Evolutionary conservation across 192 early-diverging fungal species (phyloP).

Genomic region (Backusella psychrophila): DNA sequence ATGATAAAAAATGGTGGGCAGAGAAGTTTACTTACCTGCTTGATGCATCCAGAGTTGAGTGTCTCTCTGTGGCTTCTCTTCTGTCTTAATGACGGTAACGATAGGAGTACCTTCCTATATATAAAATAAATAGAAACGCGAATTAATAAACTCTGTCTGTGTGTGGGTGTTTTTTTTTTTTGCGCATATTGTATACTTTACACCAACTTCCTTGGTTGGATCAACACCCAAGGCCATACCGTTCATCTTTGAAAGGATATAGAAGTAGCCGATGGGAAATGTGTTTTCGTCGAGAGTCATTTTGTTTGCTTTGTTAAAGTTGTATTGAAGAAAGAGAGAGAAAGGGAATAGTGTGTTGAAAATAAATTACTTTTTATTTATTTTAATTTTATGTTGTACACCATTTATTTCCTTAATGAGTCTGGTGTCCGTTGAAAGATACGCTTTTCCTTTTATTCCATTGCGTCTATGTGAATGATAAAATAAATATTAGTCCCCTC

Average conservation of each 20-base stretch:
- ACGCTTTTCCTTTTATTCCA: neutral
- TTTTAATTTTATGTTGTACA: neutral
- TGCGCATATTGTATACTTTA: neutral
- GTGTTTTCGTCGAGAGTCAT: constrained; percentile 6
- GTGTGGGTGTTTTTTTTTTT: neutral
- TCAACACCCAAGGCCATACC: constrained; percentile 22
- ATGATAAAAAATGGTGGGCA: neutral
- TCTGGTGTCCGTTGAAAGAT: neutral
- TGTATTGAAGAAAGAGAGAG: neutral
- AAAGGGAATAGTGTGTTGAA: neutral
- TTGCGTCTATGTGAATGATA: neutral
- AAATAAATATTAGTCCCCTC: neutral
- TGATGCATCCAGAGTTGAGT: constrained; percentile 25
- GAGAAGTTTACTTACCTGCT: constrained; percentile 1
- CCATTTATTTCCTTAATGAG: neutral
- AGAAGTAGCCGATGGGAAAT: constrained; percentile 26
- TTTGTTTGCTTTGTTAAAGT: neutral
- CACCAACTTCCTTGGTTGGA: neutral
- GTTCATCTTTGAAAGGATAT: constrained; percentile 20
- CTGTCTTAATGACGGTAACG: neutral
- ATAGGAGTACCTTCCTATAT: neutral
- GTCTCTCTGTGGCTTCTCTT: constrained; percentile 4
- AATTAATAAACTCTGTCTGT: neutral
- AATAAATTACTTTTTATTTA: neutral
- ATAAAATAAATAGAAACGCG: neutral